phyloP scores from a whole-genome alignment of 495 filamentous ascomycete genomes.

The Choiromyces venosus region DNA sequence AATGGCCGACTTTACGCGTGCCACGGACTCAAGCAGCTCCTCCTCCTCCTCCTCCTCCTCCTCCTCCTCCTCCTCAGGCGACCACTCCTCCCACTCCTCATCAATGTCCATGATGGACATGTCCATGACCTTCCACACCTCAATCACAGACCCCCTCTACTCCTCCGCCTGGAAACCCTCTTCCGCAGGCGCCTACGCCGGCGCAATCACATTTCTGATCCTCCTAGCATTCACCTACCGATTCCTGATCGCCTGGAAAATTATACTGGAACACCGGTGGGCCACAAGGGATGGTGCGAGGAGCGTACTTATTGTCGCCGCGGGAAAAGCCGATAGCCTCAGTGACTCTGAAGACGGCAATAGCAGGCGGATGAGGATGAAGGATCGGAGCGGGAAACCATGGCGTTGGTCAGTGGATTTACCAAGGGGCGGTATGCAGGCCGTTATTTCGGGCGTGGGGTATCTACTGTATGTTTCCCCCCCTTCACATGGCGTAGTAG shows the following conservation, averaged over 20 bases:
- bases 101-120: conserved; percentile 28
- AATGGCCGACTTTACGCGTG: conserved; percentile 38
- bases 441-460: conserved; percentile 64
- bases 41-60: conserved; percentile 8
- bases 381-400: conserved; percentile 50
- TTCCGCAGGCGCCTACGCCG: conserved; percentile 61
- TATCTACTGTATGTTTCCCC: conserved; percentile 77
- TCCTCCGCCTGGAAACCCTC: conserved; percentile 66
- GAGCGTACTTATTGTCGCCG: conserved; percentile 16
- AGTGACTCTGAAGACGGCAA: conserved; percentile 52
- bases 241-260: conserved; percentile 61
- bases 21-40: conserved; percentile 11
- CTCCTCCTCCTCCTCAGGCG: conserved; percentile 7
- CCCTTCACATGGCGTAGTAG: background rate
- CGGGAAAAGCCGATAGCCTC: conserved; percentile 47
- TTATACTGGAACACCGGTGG: conserved; percentile 54
- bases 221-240: conserved; percentile 56
- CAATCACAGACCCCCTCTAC: conserved; percentile 66
- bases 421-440: conserved; percentile 62
- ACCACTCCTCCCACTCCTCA: conserved; percentile 24
- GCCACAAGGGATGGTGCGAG: conserved; percentile 2
- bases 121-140: conserved; percentile 60
- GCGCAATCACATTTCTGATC: conserved; percentile 48
- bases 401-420: conserved; percentile 78
- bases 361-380: conserved; percentile 64